Base-by-base conservation (phyloP, 192 early-diverging fungal species). In the Geosiphon pyriformis region DNA sequence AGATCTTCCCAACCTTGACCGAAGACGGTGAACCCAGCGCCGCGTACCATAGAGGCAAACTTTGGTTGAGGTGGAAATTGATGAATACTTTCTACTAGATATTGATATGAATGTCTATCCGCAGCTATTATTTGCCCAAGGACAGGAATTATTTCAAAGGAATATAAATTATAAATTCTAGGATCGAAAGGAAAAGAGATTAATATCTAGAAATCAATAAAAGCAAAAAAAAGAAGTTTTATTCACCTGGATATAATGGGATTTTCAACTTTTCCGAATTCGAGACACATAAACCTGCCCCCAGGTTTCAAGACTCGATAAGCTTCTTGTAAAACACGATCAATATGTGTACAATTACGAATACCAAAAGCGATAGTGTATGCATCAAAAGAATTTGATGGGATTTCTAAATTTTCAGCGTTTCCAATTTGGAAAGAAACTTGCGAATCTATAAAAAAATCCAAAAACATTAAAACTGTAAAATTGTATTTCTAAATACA, bases 341-440 rank as follows among this genome's bases (percentile, higher is more conserved):
- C 93, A 23, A 94, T 81, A 63, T 95, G 90, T 1, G 96, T 98
- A 77, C 92, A 94, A 76, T 99, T 99, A 67, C 95, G 86, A 68
- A 99, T 99, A 22, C 96, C 96, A 78, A 98, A 98, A 25, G 96
- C 94, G 61, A 99, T 99, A 2, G 95, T 93, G 72, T 96, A 99
- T 1, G 87, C 88, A 72, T 99, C 96, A 52, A 93, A 84, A 12
- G 88, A 87, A 30, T 85, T 81, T 70, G 88, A 84, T 4, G 85
- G 78, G 47, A 98, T 85, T 30, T 76, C 83, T 52, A 98, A 77
- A 30, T 88, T 73, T 75, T 98, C 94, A 12, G 96, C 96, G 68
- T 98, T 96, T 30, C 92, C 93, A 18, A 90, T 89, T 35, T 83
- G 74, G 70, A 94, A 95, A 2, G 72, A 68, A 7, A 93, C 82